A percentile compares a stretch with the other conserved stretches of the same genome.
Evolutionary conservation across 2,329 filamentous ascomycete genomes (phyloP).

Genomic region (Arthroderma sp.): DNA sequence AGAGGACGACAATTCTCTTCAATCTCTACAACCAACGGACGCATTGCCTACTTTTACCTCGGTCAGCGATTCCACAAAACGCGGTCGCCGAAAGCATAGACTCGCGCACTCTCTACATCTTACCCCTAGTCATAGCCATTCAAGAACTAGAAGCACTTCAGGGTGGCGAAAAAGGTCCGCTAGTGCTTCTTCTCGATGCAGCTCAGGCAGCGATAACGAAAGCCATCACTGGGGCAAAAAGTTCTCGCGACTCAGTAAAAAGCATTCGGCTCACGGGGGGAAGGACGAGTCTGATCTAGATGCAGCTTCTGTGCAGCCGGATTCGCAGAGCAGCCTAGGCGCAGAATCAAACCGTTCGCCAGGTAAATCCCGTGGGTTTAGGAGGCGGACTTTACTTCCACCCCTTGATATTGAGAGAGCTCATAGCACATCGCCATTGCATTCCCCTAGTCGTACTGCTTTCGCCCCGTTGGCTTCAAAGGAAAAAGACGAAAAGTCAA

Average conservation of each 20-base stretch:
- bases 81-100: slow-evolving; percentile 48
- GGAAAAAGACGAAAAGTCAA: neutral
- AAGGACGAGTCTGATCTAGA: no score
- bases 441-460: no score
- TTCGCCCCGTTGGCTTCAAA: neutral
- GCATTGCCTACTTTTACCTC: slow-evolving; percentile 30
- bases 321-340: no score
- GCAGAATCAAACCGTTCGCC: no score
- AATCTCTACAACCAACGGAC: slow-evolving; percentile 11
- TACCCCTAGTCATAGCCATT: slow-evolving; percentile 41
- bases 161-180: slow-evolving; percentile 34
- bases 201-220: no score
- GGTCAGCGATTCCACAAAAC: slow-evolving; percentile 18
- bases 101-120: slow-evolving; percentile 45
- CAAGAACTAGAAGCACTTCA: slow-evolving; percentile 36
- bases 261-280: no score
- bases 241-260: no score
- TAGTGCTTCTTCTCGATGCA: neutral
- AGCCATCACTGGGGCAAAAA: no score
- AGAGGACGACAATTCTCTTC: no score
- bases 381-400: neutral
- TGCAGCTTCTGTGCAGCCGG: no score
- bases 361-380: no score
- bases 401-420: slow-evolving; percentile 1
- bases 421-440: neutral